Conservation (phyloP, 805 yeast genomes). For the Barnettozyma pratensis region DNA sequence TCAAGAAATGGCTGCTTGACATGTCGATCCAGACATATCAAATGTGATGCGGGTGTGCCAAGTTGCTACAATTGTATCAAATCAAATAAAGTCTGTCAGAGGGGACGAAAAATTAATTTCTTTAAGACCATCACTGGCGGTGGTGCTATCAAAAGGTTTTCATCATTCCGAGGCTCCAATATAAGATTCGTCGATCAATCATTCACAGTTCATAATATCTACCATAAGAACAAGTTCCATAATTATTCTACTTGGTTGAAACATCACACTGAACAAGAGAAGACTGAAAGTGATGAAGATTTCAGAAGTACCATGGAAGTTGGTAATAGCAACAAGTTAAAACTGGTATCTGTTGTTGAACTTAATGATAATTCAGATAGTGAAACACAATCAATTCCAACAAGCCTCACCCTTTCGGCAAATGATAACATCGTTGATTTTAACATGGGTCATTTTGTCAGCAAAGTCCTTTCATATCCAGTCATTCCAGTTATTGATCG, state of each 20-base stretch:
- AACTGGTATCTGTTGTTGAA: neutral
- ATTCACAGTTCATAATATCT: slow-evolving; percentile 14
- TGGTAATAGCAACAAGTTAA: neutral
- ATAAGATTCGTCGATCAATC: slow-evolving; percentile 20
- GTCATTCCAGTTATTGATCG: neutral
- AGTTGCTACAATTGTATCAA: slow-evolving; percentile 47
- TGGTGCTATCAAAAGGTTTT: neutral
- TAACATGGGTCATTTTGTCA: slow-evolving; percentile 4
- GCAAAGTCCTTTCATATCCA: slow-evolving; percentile 8
- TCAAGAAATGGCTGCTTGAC: slow-evolving; percentile 48
- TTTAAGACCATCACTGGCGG: slow-evolving; percentile 24
- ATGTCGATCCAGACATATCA: slow-evolving; percentile 55
- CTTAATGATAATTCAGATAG: slow-evolving; percentile 11
- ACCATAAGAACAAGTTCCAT: slow-evolving; percentile 14
- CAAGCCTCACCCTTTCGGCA: neutral
- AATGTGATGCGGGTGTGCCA: slow-evolving; percentile 56
- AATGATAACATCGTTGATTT: slow-evolving; percentile 1
- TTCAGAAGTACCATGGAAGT: slow-evolving; percentile 4
- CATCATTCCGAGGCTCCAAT: neutral
- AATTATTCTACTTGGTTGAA: slow-evolving; percentile 15
- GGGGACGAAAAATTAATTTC: slow-evolving; percentile 43
- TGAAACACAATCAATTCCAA: slow-evolving; percentile 9
- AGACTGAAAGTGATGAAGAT: slow-evolving; percentile 17
- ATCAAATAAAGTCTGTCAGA: slow-evolving; percentile 41
- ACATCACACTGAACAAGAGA: slow-evolving; percentile 13